Percentiles rank a stretch among this genome's conserved stretches.
phyloP scores from a whole-genome alignment of 1,284 basidiomycete species.

The Cryptococcus neoformans region DNA sequence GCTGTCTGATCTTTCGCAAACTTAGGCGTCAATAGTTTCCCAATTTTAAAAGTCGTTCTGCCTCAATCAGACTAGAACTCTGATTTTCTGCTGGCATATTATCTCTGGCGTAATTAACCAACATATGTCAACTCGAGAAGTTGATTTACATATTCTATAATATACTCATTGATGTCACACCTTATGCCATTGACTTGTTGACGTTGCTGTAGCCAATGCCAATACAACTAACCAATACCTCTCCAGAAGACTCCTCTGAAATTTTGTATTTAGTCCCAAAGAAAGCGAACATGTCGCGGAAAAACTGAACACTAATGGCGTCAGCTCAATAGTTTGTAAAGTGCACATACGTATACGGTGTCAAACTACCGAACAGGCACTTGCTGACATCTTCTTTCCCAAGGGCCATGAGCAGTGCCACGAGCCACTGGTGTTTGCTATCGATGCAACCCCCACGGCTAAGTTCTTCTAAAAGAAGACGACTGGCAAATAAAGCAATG shows the following conservation, averaged over 20 bases:
- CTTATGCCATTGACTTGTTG: constrained; percentile 50
- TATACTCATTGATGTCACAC: no score
- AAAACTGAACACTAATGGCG: constrained; percentile 71
- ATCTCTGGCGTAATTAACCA: no score
- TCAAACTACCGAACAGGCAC: constrained; percentile 79
- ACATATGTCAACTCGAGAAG: no score
- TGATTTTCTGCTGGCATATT: no score
- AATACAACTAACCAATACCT: constrained; percentile 50
- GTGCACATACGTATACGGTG: constrained; percentile 67
- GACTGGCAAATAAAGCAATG: constrained; percentile 74
- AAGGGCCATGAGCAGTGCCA: constrained; percentile 86
- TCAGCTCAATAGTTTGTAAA: not conserved
- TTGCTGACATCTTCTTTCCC: constrained; percentile 94
- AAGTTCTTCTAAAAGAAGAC: constrained; percentile 74
- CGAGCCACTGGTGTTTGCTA: constrained; percentile 81
- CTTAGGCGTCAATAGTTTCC: no score
- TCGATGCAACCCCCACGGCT: constrained; percentile 86
- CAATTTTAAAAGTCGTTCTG: no score
- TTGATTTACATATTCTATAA: not conserved
- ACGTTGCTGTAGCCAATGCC: constrained; percentile 54
- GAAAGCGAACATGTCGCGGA: constrained; percentile 76
- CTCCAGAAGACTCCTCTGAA: constrained; percentile 28
- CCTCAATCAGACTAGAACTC: no score
- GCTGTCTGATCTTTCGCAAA: no score
- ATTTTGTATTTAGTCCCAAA: constrained; percentile 67